phyloP scores from a whole-genome alignment of 208 protist genomes.

The Polymyxa betae region DNA sequence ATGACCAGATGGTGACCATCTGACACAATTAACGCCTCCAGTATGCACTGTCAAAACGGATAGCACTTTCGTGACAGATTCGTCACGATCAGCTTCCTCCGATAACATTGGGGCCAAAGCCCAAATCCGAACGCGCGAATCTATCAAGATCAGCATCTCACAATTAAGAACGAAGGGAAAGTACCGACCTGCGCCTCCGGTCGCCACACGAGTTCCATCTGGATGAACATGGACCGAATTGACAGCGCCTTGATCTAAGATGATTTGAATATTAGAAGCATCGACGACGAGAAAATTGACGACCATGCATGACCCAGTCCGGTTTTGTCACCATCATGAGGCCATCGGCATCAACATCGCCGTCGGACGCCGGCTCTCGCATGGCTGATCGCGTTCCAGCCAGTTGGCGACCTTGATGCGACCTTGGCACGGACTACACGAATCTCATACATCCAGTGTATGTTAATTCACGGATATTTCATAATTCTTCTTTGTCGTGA shows the following conservation, averaged over 20 bases:
- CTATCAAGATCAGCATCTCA: neutral
- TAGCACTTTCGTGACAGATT: neutral
- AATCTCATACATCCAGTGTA: too few relatives aligned
- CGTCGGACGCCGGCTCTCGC: too few relatives aligned
- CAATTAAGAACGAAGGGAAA: neutral
- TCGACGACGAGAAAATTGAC: neutral
- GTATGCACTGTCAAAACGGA: slow-evolving; percentile 31
- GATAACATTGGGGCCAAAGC: neutral
- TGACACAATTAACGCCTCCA: slow-evolving; percentile 18
- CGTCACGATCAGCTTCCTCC: neutral
- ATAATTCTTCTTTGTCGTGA: too few relatives aligned
- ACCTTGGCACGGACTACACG: too few relatives aligned
- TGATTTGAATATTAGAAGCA: neutral
- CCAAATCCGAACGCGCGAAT: slow-evolving; percentile 42
- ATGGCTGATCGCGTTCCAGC: too few relatives aligned
- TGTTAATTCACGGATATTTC: too few relatives aligned
- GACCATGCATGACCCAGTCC: slow-evolving; percentile 44
- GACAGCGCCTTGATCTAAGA: neutral
- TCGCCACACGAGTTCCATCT: neutral
- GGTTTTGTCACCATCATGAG: slow-evolving; percentile 38
- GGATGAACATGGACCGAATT: slow-evolving; percentile 8
- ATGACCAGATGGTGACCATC: slow-evolving; percentile 42
- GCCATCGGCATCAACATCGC: neutral
- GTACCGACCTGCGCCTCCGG: neutral
- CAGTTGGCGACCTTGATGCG: too few relatives aligned